Evolutionary conservation across 495 filamentous ascomycete genomes (phyloP).

Genomic region (Penicillium antarcticum): DNA sequence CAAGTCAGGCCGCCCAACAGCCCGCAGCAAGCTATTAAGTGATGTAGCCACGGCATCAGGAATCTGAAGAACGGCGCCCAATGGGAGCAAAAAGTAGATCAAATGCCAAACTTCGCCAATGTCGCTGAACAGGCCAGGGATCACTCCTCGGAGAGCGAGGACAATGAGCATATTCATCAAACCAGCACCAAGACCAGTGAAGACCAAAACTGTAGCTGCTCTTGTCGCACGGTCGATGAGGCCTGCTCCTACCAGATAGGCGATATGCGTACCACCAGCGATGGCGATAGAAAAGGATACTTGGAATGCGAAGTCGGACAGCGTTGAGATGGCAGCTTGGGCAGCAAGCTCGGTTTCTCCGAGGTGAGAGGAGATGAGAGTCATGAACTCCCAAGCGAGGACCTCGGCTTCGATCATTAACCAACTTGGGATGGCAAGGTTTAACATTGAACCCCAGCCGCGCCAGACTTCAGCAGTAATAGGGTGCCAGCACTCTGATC

Average conservation of each 20-base stretch:
- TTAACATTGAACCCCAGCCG: slow-evolving; percentile 56
- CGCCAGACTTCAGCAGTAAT: slow-evolving; percentile 43
- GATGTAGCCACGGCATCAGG: slow-evolving; percentile 23
- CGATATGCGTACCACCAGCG: slow-evolving; percentile 60
- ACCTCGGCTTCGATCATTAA: slow-evolving; percentile 57
- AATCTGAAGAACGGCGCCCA: slow-evolving; percentile 25
- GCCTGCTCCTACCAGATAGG: slow-evolving; percentile 58
- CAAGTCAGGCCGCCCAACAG: slow-evolving; percentile 13
- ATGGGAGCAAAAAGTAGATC: slow-evolving; percentile 18
- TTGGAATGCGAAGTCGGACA: slow-evolving; percentile 55
- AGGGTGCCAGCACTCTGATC: slow-evolving; percentile 54
- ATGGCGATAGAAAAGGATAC: slow-evolving; percentile 61
- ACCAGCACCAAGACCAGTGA: slow-evolving; percentile 19
- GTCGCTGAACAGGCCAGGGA: slow-evolving; percentile 35
- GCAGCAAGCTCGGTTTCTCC: slow-evolving; percentile 44
- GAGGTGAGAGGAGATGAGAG: slow-evolving; percentile 48
- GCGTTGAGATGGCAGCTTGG: slow-evolving; percentile 55
- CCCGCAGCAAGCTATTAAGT: slow-evolving; percentile 20
- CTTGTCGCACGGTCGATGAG: slow-evolving; percentile 25
- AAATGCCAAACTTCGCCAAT: slow-evolving; percentile 32
- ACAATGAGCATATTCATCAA: slow-evolving; percentile 23
- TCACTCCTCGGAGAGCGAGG: slow-evolving; percentile 3
- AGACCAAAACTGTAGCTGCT: slow-evolving; percentile 16
- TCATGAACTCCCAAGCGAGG: slow-evolving; percentile 55
- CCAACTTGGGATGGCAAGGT: slow-evolving; percentile 54